Conservation (phyloP, 306 rosid species). For the Inga oerstediana region DNA sequence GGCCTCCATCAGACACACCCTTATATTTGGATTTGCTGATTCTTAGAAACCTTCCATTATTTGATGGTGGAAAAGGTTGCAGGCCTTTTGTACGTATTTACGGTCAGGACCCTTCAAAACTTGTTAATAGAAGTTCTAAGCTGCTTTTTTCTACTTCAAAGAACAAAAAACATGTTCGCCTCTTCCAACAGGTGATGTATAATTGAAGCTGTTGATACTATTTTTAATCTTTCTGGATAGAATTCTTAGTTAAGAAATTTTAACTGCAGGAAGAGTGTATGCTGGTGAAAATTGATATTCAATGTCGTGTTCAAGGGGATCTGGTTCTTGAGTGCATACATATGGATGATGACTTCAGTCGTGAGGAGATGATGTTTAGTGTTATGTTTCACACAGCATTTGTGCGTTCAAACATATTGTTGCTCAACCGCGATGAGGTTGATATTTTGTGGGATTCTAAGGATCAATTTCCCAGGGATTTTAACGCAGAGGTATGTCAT, state of each 20-base stretch:
- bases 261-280: constrained; percentile 86
- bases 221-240: constrained; percentile 29
- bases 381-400: constrained; percentile 93
- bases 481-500: constrained; percentile 75
- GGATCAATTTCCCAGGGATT: constrained; percentile 85
- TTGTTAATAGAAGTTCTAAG: constrained; percentile 72
- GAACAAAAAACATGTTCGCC: constrained; percentile 50
- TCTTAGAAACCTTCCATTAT: constrained; percentile 75
- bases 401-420: constrained; percentile 78
- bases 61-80: constrained; percentile 79
- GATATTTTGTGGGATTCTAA: constrained; percentile 88
- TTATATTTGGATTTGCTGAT: constrained; percentile 79
- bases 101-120: constrained; percentile 85
- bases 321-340: constrained; percentile 94
- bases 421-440: constrained; percentile 73
- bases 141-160: constrained; percentile 77
- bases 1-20: constrained; percentile 94
- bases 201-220: constrained; percentile 33
- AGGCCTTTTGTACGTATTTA: constrained; percentile 78
- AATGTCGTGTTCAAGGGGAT: constrained; percentile 90
- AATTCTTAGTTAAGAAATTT: constrained; percentile 49
- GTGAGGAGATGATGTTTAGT: constrained; percentile 83
- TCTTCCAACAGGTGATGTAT: constrained; percentile 81
- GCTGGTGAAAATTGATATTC: constrained; percentile 89
- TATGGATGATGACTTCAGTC: constrained; percentile 71